Base-by-base conservation (phyloP, 257 asterid species). In the Galeopsis tetrahit region DNA sequence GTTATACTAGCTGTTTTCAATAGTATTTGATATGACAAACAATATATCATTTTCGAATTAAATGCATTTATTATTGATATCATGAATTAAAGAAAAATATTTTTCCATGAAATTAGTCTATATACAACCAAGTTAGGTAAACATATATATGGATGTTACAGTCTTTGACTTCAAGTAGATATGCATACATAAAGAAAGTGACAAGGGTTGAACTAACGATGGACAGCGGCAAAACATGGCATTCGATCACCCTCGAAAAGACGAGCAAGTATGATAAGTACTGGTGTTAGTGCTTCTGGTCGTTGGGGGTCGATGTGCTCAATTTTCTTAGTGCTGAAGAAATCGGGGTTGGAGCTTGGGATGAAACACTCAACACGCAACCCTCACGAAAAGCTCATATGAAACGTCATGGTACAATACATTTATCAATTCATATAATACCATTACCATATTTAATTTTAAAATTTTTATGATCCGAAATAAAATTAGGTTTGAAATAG, bases 231-330 rank as follows among this genome's bases (percentile, higher is more conserved):
- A 97, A 89, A 46, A 82, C 93, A 9, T 94, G 99, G 99, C 77
- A 75, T 15, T 94, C 64, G 95, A 91, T 67, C 92, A 79, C 75
- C 95, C 78, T n/a, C 0, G 99, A 91, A 72, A 91, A 83, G 83
- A 83, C 92, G 0, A 94, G 61, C 69, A 94, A 88, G 60, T 94
- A 89, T 42, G 97, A 95, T 8, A 91, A 83, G 28, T 91, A 88
- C 69, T 94, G 99, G 99, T 91, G 98, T 55, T 94, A 97, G 99
- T 94, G 99, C 63, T 94, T 94, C 71, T 94, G 99, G 99, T 84
- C 93, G 0, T 58, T 91, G 7, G 93, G n/a, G 75, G 93, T 91
- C 1, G 99, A 94, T 79, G 97, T 91, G 52, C 81, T 89, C 31
- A 95, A 88, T 77, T 61, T 94, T 10, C 88, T 94, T 0, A 68